Base-by-base conservation (phyloP, 116 monocot species). In the Trichopus zeylanicus region DNA sequence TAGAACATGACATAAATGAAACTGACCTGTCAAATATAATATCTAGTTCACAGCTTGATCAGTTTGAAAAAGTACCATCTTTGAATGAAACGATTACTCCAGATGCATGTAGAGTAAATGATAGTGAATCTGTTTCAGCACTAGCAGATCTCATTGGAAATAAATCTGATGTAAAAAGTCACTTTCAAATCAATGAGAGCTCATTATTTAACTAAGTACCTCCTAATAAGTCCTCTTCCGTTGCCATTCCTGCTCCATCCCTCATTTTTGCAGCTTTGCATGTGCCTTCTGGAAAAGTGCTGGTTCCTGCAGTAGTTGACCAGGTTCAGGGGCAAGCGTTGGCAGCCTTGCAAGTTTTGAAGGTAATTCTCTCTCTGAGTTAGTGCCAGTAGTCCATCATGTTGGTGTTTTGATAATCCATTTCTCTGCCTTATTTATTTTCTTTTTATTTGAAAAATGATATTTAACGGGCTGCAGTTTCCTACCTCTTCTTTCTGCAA, bases 231-330 rank as follows among this genome's bases (percentile, higher is more conserved):
- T 72, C 62, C 57, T 73, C 79, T 46, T 57, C 65, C 70, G 62
- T 77, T 80, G 91, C 91, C 22, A 79, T 85, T 51, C 97, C 91
- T 71, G 91, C 97, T 67, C 97, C 91, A 62, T 87, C 91, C 57
- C 62, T 84, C 49, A 67, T 85, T 65, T 79, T 75, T 81, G 62
- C 87, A 80, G 70, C 70, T 75, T 61, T 71, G 58, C 84, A 80
- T 71, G 91, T 82, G 32, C 53, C 69, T 66, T 75, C 80, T 57
- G 97, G 91, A 77, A 87, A 85, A 64, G 66, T 98, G 73, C 57
- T 98, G 65, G 71, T 98, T 72, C 88, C 91, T 57, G 85, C 97
- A 65, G 42, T 75, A 16, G 71, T 98, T 75, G 97, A 98, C 59
- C 97, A 79, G 54, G 67, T 79, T 65, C 97, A 98, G 58, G 71